These are phyloP conservation scores for Neopestalotiopsis sp. DNA, from an alignment of 2,329 filamentous ascomycete genomes.

Conservation along the genomic window DNA sequence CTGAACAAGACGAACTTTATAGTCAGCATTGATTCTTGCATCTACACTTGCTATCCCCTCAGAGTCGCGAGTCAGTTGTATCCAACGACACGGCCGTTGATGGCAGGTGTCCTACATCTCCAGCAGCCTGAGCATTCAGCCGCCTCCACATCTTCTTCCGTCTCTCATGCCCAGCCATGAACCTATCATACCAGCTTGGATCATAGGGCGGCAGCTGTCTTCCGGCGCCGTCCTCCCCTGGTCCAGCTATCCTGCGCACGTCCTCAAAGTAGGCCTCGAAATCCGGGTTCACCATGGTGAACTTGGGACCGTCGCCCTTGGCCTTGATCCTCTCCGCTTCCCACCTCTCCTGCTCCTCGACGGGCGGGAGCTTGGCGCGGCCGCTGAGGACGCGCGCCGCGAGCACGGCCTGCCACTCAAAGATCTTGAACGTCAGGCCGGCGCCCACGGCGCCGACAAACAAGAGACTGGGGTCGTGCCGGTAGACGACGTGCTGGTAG, in stretches of 20 bases:
- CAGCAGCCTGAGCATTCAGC: slow-evolving; percentile 46
- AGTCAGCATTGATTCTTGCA: background rate
- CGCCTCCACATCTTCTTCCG: slow-evolving; percentile 64
- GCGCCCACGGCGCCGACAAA: slow-evolving; percentile 65
- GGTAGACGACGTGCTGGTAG: slow-evolving; percentile 64
- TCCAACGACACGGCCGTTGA: background rate
- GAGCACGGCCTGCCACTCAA: slow-evolving; percentile 71
- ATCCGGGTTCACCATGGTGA: slow-evolving; percentile 63
- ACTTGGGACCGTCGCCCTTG: slow-evolving; percentile 62
- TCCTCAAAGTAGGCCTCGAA: slow-evolving; percentile 71
- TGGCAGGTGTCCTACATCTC: background rate
- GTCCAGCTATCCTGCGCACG: slow-evolving; percentile 54
- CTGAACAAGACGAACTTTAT: background rate
- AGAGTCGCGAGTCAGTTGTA: background rate
- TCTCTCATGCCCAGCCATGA: slow-evolving; percentile 59
- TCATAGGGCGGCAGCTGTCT: slow-evolving; percentile 51
- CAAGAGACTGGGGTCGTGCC: slow-evolving; percentile 57
- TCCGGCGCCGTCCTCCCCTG: slow-evolving; percentile 48
- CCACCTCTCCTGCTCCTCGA: slow-evolving; percentile 59
- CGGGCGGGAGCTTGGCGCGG: slow-evolving; percentile 53
- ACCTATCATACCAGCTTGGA: slow-evolving; percentile 52
- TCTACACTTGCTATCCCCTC: background rate
- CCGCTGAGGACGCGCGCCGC: slow-evolving; percentile 64
- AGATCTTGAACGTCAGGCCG: slow-evolving; percentile 70
- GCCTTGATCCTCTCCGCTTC: slow-evolving; percentile 58